Conservation (phyloP, 371 early-diverging fungal genomes). For the Furculomyces boomerangus region DNA sequence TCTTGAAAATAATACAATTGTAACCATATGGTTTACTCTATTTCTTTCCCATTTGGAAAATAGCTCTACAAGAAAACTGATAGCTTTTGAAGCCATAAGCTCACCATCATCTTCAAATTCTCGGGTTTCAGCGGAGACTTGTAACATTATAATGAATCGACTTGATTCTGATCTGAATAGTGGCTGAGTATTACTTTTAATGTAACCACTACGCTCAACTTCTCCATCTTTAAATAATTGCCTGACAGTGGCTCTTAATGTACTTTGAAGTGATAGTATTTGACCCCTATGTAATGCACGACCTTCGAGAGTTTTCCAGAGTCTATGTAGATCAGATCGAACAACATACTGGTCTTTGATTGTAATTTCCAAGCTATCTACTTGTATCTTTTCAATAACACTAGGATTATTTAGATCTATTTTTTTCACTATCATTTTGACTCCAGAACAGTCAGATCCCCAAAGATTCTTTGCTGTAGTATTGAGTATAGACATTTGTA, state of each 20-base stretch:
- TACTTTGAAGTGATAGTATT: slow-evolving; percentile 42
- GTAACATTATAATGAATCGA: slow-evolving; percentile 80
- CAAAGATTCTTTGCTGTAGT: slow-evolving; percentile 6
- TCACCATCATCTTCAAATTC: slow-evolving; percentile 93
- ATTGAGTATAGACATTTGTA: slow-evolving; percentile 14
- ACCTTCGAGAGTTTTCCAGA: slow-evolving; percentile 50
- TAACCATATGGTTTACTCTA: slow-evolving; percentile 87
- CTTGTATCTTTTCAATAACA: slow-evolving; percentile 20
- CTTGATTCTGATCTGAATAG: slow-evolving; percentile 92
- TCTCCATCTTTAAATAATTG: slow-evolving; percentile 40
- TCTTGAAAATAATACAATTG: slow-evolving; percentile 81
- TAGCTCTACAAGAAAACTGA: slow-evolving; percentile 74
- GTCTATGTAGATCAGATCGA: slow-evolving; percentile 84
- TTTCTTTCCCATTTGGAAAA: slow-evolving; percentile 70
- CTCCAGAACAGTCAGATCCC: slow-evolving; percentile 11
- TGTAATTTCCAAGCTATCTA: slow-evolving; percentile 68
- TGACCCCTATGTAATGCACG: slow-evolving; percentile 64
- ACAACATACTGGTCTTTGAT: slow-evolving; percentile 88
- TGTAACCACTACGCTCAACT: slow-evolving; percentile 48
- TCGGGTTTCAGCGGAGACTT: slow-evolving; percentile 93
- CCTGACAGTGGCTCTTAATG: slow-evolving; percentile 75
- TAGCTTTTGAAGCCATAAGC: slow-evolving; percentile 74
- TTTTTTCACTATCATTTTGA: slow-evolving; percentile 22
- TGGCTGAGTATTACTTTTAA: slow-evolving; percentile 56
- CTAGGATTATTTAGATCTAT: slow-evolving; percentile 36